Conservation (phyloP, 495 filamentous ascomycete species). For the Venustampulla echinocandica region DNA sequence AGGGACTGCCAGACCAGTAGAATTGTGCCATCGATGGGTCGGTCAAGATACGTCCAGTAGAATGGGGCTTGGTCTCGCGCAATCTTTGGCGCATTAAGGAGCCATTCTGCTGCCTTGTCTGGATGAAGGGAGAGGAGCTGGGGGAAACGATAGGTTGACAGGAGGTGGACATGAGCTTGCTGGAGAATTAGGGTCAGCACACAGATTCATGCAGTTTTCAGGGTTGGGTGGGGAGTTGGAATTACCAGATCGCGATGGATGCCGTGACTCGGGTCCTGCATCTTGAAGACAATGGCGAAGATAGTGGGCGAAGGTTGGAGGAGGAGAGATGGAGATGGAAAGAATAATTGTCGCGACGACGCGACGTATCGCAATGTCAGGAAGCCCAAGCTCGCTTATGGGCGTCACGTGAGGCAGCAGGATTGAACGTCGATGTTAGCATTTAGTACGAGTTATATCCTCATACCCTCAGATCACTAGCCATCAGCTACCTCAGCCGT, state of each 20-base stretch:
- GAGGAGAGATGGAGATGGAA: too few relatives aligned
- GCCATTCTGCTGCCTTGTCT: constrained; percentile 64
- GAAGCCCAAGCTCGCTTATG: too few relatives aligned
- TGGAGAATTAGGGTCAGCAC: constrained; percentile 24
- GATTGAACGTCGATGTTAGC: too few relatives aligned
- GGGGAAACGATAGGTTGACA: constrained; percentile 70
- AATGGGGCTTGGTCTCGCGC: constrained; percentile 68
- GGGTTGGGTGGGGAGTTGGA: constrained; percentile 4
- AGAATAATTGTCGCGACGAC: too few relatives aligned
- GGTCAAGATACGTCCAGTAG: constrained; percentile 84
- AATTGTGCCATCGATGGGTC: constrained; percentile 69
- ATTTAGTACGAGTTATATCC: too few relatives aligned
- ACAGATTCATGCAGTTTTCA: not conserved
- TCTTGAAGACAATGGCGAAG: constrained; percentile 21
- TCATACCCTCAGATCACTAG: too few relatives aligned
- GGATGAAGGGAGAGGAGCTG: constrained; percentile 54
- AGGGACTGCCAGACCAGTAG: constrained; percentile 82
- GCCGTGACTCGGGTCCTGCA: constrained; percentile 58
- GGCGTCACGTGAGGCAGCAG: too few relatives aligned
- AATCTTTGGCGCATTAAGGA: constrained; percentile 71
- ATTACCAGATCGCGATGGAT: constrained; percentile 55
- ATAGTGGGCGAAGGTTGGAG: not conserved
- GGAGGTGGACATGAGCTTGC: constrained; percentile 80
- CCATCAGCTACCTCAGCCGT: too few relatives aligned
- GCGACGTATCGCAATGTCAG: too few relatives aligned